Evolutionary conservation across 768 basidiomycete species (phyloP).

Genomic region (Lentinula detonsa): DNA sequence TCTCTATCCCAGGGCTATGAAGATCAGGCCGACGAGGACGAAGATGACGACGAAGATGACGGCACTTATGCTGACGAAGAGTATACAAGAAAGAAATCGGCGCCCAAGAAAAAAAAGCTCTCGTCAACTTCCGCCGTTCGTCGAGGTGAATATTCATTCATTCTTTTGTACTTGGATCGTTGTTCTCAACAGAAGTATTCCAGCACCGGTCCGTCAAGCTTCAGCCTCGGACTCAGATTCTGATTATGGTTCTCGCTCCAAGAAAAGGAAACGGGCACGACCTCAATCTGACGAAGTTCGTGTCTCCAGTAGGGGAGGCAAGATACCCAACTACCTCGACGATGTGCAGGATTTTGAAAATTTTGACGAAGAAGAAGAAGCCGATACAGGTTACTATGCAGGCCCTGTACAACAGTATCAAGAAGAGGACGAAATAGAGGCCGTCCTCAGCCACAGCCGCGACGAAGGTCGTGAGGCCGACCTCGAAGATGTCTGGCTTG

Average conservation of each 20-base stretch:
- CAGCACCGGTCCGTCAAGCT: conserved; percentile 46
- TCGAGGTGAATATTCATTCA: conserved; percentile 39
- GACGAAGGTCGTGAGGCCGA: conserved; percentile 79
- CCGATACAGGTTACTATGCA: conserved; percentile 45
- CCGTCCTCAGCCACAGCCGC: conserved; percentile 79
- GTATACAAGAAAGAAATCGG: conserved; percentile 61
- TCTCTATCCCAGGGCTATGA: conserved; percentile 33
- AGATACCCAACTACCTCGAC: conserved; percentile 81
- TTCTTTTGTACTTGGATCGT: conserved; percentile 10
- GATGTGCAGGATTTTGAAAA: conserved; percentile 77
- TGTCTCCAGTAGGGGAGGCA: conserved; percentile 68
- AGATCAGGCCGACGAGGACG: conserved; percentile 51
- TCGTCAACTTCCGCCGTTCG: conserved; percentile 34
- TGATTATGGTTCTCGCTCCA: conserved; percentile 80
- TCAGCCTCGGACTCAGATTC: conserved; percentile 77
- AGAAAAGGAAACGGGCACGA: conserved; percentile 73
- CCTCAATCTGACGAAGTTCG: conserved; percentile 61
- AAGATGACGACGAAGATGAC: conserved; percentile 63
- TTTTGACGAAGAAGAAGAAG: conserved; percentile 58
- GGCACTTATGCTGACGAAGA: conserved; percentile 76
- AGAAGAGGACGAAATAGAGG: conserved; percentile 88
- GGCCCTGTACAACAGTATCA: conserved; percentile 49
- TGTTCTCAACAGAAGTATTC: conserved; percentile 8
- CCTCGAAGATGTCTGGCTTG: conserved; percentile 76
- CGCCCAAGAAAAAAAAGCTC: conserved; percentile 62